Evolutionary conservation across 768 basidiomycete genomes (phyloP).

Genomic region (Tulasnella sp.): DNA sequence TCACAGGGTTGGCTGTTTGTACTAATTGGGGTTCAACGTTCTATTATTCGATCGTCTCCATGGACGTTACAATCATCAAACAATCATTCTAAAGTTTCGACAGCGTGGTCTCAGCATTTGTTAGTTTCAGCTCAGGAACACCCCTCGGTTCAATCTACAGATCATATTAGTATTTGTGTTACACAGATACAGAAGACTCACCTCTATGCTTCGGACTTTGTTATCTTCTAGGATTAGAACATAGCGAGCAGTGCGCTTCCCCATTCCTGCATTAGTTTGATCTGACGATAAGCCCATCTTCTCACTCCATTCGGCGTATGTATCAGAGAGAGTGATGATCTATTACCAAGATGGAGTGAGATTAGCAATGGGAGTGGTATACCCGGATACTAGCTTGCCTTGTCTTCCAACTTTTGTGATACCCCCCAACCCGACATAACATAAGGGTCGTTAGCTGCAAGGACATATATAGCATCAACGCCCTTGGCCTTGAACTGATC

Average conservation of each 20-base stretch:
- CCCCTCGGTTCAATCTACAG: no score
- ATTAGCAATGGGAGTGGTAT: background rate
- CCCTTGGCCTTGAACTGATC: slow-evolving; percentile 29
- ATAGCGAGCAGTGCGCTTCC: slow-evolving; percentile 41
- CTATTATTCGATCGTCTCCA: no score
- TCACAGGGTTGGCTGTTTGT: no score
- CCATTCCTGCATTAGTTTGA: slow-evolving; percentile 32
- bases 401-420: slow-evolving; percentile 20
- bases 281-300: slow-evolving; percentile 25
- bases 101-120: no score
- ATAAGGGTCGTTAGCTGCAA: slow-evolving; percentile 20
- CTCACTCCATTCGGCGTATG: slow-evolving; percentile 42
- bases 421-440: slow-evolving; percentile 24
- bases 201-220: slow-evolving; percentile 17
- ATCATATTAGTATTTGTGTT: no score
- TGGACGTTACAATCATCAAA: no score
- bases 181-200: no score
- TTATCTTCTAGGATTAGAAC: slow-evolving; percentile 22
- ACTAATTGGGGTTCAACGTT: no score
- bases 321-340: slow-evolving; percentile 50
- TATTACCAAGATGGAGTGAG: slow-evolving; percentile 19
- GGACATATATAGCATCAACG: slow-evolving; percentile 21
- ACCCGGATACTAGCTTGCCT: slow-evolving; percentile 14
- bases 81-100: no score
- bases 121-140: no score